Evolutionary conservation across 208 protist species (phyloP), one percentile per base, ranked within the genome.

Genomic region (Balamuthia mandrillaris): DNA sequence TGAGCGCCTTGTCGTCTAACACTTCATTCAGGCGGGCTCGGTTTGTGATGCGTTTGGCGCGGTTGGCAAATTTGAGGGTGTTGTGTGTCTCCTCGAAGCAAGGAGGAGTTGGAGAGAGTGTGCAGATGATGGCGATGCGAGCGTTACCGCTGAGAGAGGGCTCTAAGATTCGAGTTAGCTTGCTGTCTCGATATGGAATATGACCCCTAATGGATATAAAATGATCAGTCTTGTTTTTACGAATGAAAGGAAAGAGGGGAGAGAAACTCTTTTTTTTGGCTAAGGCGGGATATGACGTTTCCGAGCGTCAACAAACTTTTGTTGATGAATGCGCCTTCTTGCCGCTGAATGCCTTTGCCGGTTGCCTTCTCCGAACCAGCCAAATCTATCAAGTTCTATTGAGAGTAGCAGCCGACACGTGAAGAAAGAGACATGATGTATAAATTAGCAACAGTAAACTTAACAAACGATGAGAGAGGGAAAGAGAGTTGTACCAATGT

Each of bases 261-360:
- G n/a, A 24, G n/a, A 44, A 44, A n/a, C 54, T 9, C 52, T 18
- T 70, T 60, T 16, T 61, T 54, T 2, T 92, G 82, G 51, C 47
- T 70, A 0, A 95, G 79, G 72, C 89, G 91, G 2, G 42, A 45
- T 56, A 95, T 95, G 31, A 95, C 93, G 29, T n/a, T 93, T 18
- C 92, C 85, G 1, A 96, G 83, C 4, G 92, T 95, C 35, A 98
- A 91, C 9, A 99, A 91, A 78, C 91, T 96, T 63, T 96, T 95
- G 91, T 99, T 99, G 81, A 99, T 99, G 91, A 97, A 91, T 5
- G 86, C 94, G 24, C 96, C 96, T 90, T 99, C 97, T 58, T 94
- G 92, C 9, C 98, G 88, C 24, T 94, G 93, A 45, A 97, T 91
- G 24, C 97, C 97, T 74, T 96, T 93, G 0, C 95, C 94, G 27